Evolutionary conservation across 495 filamentous ascomycete species (phyloP).

Genomic region (Neurospora sp.): DNA sequence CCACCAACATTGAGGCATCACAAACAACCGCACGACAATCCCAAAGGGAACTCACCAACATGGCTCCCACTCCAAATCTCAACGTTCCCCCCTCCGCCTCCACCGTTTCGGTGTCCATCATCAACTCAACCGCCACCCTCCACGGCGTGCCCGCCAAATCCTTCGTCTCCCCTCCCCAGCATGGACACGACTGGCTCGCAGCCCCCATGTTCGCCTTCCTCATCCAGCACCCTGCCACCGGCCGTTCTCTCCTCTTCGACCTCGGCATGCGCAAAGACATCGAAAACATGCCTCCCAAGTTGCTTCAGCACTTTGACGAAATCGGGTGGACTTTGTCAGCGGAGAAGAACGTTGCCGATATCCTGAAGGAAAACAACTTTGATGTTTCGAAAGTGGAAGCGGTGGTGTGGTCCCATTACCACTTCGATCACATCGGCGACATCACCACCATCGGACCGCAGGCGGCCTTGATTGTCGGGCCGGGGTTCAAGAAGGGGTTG

Average conservation of each 20-base stretch:
- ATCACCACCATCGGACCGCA: conserved; percentile 37
- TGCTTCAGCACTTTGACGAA: conserved; percentile 15
- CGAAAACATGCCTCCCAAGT: conserved; percentile 28
- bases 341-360: conserved; percentile 39
- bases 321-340: conserved; percentile 22
- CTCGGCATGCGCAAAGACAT: conserved; percentile 46
- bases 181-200: conserved; percentile 28
- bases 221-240: conserved; percentile 35
- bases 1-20: background rate
- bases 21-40: background rate
- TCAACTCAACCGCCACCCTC: conserved; percentile 38
- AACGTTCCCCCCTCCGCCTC: conserved; percentile 35
- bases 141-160: conserved; percentile 15
- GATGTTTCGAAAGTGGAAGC: conserved; percentile 39
- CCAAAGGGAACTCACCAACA: background rate
- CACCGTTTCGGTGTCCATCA: conserved; percentile 44
- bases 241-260: conserved; percentile 45
- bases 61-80: conserved; percentile 23
- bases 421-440: conserved; percentile 54
- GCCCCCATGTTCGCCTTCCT: conserved; percentile 44
- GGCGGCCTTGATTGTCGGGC: conserved; percentile 46
- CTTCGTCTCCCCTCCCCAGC: conserved; percentile 35
- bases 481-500: conserved; percentile 38
- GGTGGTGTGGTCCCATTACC: conserved; percentile 49
- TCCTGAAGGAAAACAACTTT: conserved; percentile 36